A percentile compares a stretch with the other conserved stretches of the same genome.
Evolutionary conservation across 1,284 basidiomycete species (phyloP).

Genomic region (Inonotus obliquus): DNA sequence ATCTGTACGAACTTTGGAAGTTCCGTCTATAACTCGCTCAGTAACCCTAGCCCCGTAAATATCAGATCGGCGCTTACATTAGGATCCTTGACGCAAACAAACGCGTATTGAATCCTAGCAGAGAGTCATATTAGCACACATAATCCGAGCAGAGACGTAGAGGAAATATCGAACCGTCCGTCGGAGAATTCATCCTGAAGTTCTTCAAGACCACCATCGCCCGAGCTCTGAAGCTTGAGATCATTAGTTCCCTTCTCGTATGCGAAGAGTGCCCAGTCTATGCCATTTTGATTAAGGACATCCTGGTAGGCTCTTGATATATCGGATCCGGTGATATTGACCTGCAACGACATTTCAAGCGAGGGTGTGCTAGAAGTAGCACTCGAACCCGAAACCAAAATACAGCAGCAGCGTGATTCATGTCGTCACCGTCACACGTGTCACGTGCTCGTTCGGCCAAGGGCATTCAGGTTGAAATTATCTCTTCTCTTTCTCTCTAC

Average conservation of each 20-base stretch:
- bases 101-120: conserved; percentile 89
- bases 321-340: conserved; percentile 70
- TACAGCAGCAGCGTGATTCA: not conserved
- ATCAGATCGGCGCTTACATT: conserved; percentile 49
- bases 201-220: conserved; percentile 85
- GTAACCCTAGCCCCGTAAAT: not conserved
- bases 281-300: conserved; percentile 67
- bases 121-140: conserved; percentile 7
- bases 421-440: not conserved
- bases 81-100: conserved; percentile 83
- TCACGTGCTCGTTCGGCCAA: too few species aligned
- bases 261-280: conserved; percentile 86
- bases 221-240: conserved; percentile 83
- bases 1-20: conserved; percentile 91
- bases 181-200: conserved; percentile 93
- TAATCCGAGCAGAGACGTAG: not conserved
- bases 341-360: conserved; percentile 63
- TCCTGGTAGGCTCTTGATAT: conserved; percentile 78
- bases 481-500: too few species aligned
- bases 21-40: conserved; percentile 49
- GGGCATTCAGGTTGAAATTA: too few species aligned
- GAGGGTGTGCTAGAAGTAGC: not conserved
- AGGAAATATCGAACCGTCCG: conserved; percentile 57
- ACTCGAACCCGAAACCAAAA: not conserved
- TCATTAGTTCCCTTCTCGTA: conserved; percentile 88